phyloP scores from a whole-genome alignment of 1,139 yeast species.

The Candida tropicalis region DNA sequence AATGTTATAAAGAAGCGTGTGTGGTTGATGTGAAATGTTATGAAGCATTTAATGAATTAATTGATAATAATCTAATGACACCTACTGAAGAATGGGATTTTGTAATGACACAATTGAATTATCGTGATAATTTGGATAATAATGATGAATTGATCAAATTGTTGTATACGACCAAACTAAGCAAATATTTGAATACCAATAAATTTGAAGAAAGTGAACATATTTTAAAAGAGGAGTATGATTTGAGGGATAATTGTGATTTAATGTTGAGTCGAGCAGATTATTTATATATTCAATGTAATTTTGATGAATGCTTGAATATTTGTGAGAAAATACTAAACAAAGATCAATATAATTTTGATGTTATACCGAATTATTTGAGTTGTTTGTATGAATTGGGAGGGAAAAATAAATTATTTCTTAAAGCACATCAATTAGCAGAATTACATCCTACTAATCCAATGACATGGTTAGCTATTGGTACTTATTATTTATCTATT shows the following conservation, averaged over 20 bases:
- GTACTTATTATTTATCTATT: conserved; percentile 81
- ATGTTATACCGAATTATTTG: conserved; percentile 77
- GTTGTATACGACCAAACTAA: conserved; percentile 74
- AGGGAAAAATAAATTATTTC: conserved; percentile 77
- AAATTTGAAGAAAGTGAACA: conserved; percentile 68
- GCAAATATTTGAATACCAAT: conserved; percentile 67
- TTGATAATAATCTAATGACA: conserved; percentile 72
- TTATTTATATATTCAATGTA: conserved; percentile 72
- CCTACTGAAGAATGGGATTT: conserved; percentile 91
- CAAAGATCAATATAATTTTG: conserved; percentile 70
- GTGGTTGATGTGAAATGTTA: conserved; percentile 87
- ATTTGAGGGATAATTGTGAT: conserved; percentile 69
- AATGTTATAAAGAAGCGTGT: conserved; percentile 86
- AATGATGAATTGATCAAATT: conserved; percentile 78
- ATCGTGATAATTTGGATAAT: conserved; percentile 68
- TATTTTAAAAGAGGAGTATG: conserved; percentile 70
- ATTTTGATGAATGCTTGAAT: conserved; percentile 73
- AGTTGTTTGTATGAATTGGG: conserved; percentile 87
- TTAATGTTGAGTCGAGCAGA: conserved; percentile 73
- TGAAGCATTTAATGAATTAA: conserved; percentile 87
- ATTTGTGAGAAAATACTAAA: conserved; percentile 68
- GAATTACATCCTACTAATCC: conserved; percentile 83
- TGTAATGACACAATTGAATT: conserved; percentile 61
- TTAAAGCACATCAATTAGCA: conserved; percentile 83
- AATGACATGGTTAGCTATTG: conserved; percentile 91